Conservation (phyloP, 306 rosid genomes). For the Luffa acutangula region DNA sequence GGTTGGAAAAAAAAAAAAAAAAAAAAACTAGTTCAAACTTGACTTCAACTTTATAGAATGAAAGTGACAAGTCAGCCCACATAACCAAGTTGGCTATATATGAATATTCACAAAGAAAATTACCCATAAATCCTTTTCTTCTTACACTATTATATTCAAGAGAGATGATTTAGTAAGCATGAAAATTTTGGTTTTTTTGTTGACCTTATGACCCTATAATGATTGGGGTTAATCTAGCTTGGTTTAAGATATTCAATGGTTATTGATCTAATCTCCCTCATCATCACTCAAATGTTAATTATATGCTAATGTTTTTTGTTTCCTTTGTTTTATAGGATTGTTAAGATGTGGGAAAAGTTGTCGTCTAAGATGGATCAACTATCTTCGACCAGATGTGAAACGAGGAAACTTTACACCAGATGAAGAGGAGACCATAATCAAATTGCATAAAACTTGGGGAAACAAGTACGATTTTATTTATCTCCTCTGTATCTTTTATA, state of each 20-base stretch:
- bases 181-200: not conserved
- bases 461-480: conserved; percentile 46
- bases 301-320: not conserved
- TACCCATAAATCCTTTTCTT: not conserved
- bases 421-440: conserved; percentile 62
- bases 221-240: not conserved
- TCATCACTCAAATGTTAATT: too few species aligned
- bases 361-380: conserved; percentile 95
- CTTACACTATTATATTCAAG: not conserved
- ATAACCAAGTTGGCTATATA: not conserved
- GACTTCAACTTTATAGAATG: not conserved
- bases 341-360: conserved; percentile 87
- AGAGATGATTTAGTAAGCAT: not conserved
- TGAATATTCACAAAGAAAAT: not conserved
- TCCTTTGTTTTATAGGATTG: conserved; percentile 33
- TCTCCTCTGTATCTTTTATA: not conserved
- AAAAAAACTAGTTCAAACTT: not conserved
- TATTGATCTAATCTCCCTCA: not conserved
- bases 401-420: conserved; percentile 64
- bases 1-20: not conserved
- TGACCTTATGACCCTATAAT: not conserved
- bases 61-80: not conserved
- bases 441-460: conserved; percentile 49
- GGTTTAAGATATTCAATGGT: not conserved
- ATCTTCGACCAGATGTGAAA: conserved; percentile 86